Evolutionary conservation across 345 rosid species (phyloP).

Genomic region (Kernera saxatilis): DNA sequence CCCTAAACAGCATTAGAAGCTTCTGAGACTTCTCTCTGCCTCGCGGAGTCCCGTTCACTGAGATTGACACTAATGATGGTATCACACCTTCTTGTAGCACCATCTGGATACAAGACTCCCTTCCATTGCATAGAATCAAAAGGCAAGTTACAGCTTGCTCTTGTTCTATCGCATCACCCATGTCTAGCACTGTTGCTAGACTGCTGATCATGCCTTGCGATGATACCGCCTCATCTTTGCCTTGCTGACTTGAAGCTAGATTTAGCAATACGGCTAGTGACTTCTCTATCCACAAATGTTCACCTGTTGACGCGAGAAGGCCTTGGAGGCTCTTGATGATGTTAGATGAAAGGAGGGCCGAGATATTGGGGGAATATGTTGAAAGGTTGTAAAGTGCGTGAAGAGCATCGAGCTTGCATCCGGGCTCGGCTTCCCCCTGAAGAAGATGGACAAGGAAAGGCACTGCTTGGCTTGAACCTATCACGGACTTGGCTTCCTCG

Average conservation of each 20-base stretch:
- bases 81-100: slow-evolving; percentile 97
- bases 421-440: slow-evolving; percentile 44
- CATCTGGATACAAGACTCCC: slow-evolving; percentile 71
- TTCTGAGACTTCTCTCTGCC: slow-evolving; percentile 90
- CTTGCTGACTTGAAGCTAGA: slow-evolving; percentile 54
- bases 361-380: slow-evolving; percentile 49
- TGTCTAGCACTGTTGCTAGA: slow-evolving; percentile 63
- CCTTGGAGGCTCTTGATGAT: slow-evolving; percentile 60
- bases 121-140: slow-evolving; percentile 59
- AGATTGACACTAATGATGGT: slow-evolving; percentile 84
- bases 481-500: slow-evolving; percentile 65
- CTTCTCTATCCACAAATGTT: slow-evolving; percentile 66
- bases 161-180: slow-evolving; percentile 64
- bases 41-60: slow-evolving; percentile 81
- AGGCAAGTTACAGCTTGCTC: slow-evolving; percentile 87
- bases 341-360: slow-evolving; percentile 65
- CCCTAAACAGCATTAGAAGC: slow-evolving; percentile 85
- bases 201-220: slow-evolving; percentile 56
- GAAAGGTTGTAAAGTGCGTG: slow-evolving; percentile 87
- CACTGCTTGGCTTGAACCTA: slow-evolving; percentile 78
- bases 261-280: slow-evolving; percentile 73
- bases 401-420: slow-evolving; percentile 93
- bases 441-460: slow-evolving; percentile 66
- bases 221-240: slow-evolving; percentile 61
- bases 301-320: slow-evolving; percentile 53